A percentile compares a stretch with the other conserved stretches of the same genome.
These are phyloP conservation scores for Zygoascus tannicola DNA, from an alignment of 805 yeast genomes.

Conservation along the genomic window DNA sequence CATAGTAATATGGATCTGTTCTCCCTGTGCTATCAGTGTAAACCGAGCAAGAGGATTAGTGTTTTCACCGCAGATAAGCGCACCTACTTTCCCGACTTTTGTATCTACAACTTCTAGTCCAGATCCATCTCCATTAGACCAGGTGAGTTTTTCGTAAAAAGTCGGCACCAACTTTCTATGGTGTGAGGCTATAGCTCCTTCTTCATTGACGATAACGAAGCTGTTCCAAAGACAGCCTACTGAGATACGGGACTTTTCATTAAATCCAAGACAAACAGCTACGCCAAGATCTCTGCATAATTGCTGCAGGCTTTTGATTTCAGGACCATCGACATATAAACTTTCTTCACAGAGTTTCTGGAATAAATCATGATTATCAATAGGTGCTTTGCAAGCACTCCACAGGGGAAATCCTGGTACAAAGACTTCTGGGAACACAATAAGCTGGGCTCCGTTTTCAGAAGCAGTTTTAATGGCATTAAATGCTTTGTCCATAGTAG, in stretches of 20 bases:
- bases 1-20: constrained; percentile 19
- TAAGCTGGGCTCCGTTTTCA: constrained; percentile 18
- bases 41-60: constrained; percentile 23
- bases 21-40: constrained; percentile 21
- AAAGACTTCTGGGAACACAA: constrained; percentile 21
- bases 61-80: constrained; percentile 21
- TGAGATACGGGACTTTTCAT: constrained; percentile 18
- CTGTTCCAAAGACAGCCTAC: constrained; percentile 25
- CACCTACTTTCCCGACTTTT: constrained; percentile 18
- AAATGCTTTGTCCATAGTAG: constrained; percentile 19
- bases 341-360: constrained; percentile 18
- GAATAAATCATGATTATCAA: constrained; percentile 22
- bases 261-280: constrained; percentile 20
- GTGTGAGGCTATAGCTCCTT: constrained; percentile 17
- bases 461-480: constrained; percentile 17
- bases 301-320: constrained; percentile 12
- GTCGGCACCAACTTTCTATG: constrained; percentile 22
- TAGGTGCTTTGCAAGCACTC: constrained; percentile 22
- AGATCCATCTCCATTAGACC: constrained; percentile 22
- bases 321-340: constrained; percentile 23
- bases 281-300: constrained; percentile 17
- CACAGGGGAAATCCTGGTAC: constrained; percentile 22
- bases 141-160: constrained; percentile 18
- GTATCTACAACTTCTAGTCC: constrained; percentile 20
- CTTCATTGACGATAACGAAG: constrained; percentile 17